Conservation (phyloP, 495 filamentous ascomycete species). For the Filosporella fistucella region DNA sequence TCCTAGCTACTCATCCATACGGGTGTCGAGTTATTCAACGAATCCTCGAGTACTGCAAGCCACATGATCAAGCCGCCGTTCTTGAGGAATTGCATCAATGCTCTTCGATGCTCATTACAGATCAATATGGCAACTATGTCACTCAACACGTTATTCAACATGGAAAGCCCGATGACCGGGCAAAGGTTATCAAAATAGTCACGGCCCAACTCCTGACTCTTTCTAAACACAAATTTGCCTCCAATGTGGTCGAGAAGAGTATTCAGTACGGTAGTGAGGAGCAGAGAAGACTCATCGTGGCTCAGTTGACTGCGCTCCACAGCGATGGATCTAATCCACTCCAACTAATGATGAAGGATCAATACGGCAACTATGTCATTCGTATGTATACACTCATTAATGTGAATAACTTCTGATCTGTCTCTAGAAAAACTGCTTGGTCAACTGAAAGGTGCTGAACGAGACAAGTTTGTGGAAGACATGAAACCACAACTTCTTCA, state of each 20-base stretch:
- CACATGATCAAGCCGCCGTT: slow-evolving; percentile 62
- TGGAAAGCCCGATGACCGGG: slow-evolving; percentile 71
- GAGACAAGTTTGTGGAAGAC: slow-evolving; percentile 60
- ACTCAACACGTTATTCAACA: slow-evolving; percentile 89
- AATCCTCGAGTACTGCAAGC: slow-evolving; percentile 81
- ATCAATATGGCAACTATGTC: slow-evolving; percentile 97
- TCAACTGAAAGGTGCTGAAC: slow-evolving; percentile 60
- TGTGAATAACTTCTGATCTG: slow-evolving; percentile 1
- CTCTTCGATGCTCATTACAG: slow-evolving; percentile 67
- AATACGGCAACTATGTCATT: slow-evolving; percentile 95
- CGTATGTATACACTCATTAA: slow-evolving; percentile 57
- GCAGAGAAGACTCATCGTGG: slow-evolving; percentile 68
- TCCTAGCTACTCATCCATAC: slow-evolving; percentile 75
- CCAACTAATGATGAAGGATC: slow-evolving; percentile 77
- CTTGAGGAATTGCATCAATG: slow-evolving; percentile 76
- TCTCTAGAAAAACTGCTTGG: slow-evolving; percentile 72
- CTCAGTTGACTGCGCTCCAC: slow-evolving; percentile 52
- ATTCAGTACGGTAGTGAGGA: slow-evolving; percentile 68
- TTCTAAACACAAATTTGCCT: slow-evolving; percentile 95
- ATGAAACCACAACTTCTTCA: slow-evolving; percentile 69
- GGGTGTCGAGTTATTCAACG: slow-evolving; percentile 93
- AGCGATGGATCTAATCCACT: slow-evolving; percentile 65
- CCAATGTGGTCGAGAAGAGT: slow-evolving; percentile 96
- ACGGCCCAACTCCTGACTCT: slow-evolving; percentile 64
- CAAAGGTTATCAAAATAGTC: slow-evolving; percentile 68